These are phyloP conservation scores for Stevia rebaudiana DNA, from an alignment of 140 eudicot species.

Conservation along the genomic window DNA sequence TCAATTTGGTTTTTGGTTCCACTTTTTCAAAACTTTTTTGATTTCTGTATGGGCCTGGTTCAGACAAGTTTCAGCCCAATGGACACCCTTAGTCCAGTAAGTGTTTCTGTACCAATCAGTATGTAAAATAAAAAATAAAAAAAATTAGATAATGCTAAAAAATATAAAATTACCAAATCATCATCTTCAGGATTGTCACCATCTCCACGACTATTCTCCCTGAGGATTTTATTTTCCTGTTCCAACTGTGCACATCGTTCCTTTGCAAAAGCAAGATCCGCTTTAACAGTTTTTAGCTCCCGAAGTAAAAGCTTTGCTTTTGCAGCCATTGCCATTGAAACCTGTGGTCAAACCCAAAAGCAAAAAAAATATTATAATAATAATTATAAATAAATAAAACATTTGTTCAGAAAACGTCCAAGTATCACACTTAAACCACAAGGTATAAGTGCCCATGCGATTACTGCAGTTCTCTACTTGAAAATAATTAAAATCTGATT, in stretches of 20 bases:
- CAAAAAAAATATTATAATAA: constrained; percentile 15
- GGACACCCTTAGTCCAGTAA: not conserved
- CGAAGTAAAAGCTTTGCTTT: constrained; percentile 91
- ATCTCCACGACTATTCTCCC: constrained; percentile 69
- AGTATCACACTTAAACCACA: too few species aligned
- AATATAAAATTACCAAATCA: constrained; percentile 60
- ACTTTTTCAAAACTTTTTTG: not conserved
- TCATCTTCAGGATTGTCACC: constrained; percentile 82
- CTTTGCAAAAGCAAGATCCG: constrained; percentile 95
- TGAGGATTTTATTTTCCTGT: constrained; percentile 69
- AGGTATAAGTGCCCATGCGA: too few species aligned
- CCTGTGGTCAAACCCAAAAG: constrained; percentile 21
- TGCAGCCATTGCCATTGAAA: constrained; percentile 97
- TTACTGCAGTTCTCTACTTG: too few species aligned
- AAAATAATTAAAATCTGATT: too few species aligned
- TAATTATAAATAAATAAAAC: too few species aligned
- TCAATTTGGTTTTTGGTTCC: not conserved
- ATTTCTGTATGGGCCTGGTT: not conserved
- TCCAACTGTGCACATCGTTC: constrained; percentile 95
- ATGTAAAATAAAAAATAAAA: not conserved
- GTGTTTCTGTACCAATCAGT: not conserved
- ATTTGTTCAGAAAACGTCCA: too few species aligned
- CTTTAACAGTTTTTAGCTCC: constrained; percentile 91
- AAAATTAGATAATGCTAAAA: not conserved
- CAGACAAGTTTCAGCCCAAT: constrained; percentile 1